Base-by-base conservation (phyloP, 1,139 yeast species). In the Yamadazyma taylorii region DNA sequence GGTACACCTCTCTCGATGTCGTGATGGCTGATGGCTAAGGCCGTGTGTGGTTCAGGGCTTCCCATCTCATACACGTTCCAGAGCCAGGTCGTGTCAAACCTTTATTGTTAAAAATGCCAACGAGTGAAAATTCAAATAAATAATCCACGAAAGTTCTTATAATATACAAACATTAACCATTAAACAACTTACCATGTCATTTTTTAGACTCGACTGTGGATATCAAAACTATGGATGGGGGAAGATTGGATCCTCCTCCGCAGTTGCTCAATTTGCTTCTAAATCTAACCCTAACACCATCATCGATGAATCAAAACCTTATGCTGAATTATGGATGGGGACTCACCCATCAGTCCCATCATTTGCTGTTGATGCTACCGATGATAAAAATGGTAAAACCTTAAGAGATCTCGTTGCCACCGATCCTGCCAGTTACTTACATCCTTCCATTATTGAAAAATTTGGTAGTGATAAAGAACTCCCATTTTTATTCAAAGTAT, bases 321-420 rank as follows among this genome's bases (percentile, higher is more conserved):
- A 86, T 53, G 95, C 95, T 25, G 95, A 86, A 60, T 73, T 92
- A 51, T 92, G 98, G 98, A 92, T 92, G 98, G 98, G 98, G 21
- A 89, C 97, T 21, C 98, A 92, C 57, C 94, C 95, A 36, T 84
- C 85, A 34, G 89, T 86, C 11, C 97, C 97, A 14, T 84, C 96
- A n/a, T 66, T 66, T 37, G 75, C 78, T 31, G 73, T 75, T 14
- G 75, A 69, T 21, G 52, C 52, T 14, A 27, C 11, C 4, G 47
- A 45, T n/a, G 52, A 42, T 1, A 35, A 27, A 2, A 44, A 50
- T 13, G 79, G 79, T 27, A 66, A 74, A 47, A 66, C 67, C 12
- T 73, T 92, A 55, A 75, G 90, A 45, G 86, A 85, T 13, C 61
- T 87, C 34, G 78, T 90, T 34, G 64, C 70, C 22, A 56, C 66